Evolutionary conservation across 192 early-diverging fungal species (phyloP), one percentile per base, ranked within the genome.

Genomic region (Coemansia sp.): DNA sequence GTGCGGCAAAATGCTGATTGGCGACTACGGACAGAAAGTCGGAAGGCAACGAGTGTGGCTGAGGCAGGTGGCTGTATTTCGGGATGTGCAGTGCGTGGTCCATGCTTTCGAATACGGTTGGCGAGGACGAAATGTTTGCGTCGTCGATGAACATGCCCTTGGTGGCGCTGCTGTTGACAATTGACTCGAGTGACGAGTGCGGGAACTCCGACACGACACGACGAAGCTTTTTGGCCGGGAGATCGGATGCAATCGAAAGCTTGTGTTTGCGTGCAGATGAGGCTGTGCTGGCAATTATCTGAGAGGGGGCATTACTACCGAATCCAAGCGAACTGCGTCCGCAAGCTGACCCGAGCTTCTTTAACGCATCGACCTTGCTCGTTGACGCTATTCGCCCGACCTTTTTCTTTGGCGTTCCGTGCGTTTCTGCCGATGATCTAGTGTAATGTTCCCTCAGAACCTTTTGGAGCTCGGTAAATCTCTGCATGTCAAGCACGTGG

Each of bases 131-230:
- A 10, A 52, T 49, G 22, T 30, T 25, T 11, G 47, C 2, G 10
- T 52, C 52, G 12, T 52, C 59, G 21, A 13, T 15, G 39, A 27
- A 14, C 15, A 15, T 30, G n/a, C 59, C 53, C n/a, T 46, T 17
- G 39, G 34, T 21, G 30, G 30, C 2, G 15, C 34, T 9, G 22
- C 22, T 23, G 21, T 24, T 24, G 24, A 23, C 38, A 12, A 54
- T 27, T 27, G 49, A 55, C 2, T 49, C 57, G 18, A 65, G 41
- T 17, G 53, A 56, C 42, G 61, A 52, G 17, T 53, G 56, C 14
- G 67, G 64, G 15, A 77, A 56, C 61, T 78, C 74, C 2, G 74
- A 78, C 19, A 71, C 61, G 5, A 78, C 74, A 19, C 74, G 48
- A 6, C 69, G 57, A 39, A 40, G 63, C 24, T 69, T 55, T 37